Conservation (phyloP, 345 rosid species). For the Eucalyptus cloeziana region DNA sequence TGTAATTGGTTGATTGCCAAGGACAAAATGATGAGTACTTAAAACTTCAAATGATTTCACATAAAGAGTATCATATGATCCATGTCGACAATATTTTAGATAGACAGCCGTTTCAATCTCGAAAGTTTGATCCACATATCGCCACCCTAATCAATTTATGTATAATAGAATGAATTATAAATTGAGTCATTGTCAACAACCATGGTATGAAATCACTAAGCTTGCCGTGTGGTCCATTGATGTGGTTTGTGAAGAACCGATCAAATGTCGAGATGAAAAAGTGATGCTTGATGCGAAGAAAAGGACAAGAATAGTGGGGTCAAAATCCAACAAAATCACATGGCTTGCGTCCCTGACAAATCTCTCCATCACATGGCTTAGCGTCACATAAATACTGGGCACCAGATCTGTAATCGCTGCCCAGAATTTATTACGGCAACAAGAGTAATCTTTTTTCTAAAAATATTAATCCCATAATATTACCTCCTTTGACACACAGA, state of each 20-base stretch:
- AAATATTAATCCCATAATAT: neutral
- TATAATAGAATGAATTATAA: neutral
- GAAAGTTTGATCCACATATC: neutral
- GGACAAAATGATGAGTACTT: neutral
- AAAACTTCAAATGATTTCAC: neutral
- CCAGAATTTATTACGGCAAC: neutral
- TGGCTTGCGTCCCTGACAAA: neutral
- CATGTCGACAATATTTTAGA: accelerated
- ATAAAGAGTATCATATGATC: too few species aligned
- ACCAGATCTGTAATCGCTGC: neutral
- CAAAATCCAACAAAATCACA: neutral
- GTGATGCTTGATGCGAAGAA: neutral
- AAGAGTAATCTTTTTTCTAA: neutral
- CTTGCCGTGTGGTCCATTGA: neutral
- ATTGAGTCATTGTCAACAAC: neutral
- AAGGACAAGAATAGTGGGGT: neutral
- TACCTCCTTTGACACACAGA: neutral
- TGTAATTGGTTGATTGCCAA: neutral
- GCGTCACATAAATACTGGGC: neutral
- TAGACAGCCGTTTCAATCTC: too few species aligned
- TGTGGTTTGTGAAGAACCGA: neutral
- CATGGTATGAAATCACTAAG: neutral
- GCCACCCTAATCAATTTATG: too few species aligned
- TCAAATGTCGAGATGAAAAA: neutral
- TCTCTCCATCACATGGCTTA: neutral